Evolutionary conservation across 192 early-diverging fungal species (phyloP), one percentile per base, ranked within the genome.

Genomic region (Linnemannia exigua): DNA sequence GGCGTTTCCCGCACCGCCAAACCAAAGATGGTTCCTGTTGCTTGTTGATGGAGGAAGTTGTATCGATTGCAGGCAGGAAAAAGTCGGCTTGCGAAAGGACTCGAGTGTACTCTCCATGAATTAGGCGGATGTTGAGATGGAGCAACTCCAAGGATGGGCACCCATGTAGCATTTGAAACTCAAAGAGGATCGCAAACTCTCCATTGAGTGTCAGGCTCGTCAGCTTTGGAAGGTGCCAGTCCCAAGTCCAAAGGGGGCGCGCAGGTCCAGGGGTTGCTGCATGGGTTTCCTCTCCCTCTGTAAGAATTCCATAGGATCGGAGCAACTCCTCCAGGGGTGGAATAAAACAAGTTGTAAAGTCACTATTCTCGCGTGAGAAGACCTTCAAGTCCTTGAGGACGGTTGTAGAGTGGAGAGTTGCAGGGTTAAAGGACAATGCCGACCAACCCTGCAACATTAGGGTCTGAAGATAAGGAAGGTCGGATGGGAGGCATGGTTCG

Each of bases 131-230:
- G 51, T 52, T 22, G 20, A 52, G 51, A 20, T 2, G 0, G 19
- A 52, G 5, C 20, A 2, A 3, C 0, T 52, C 1, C 6, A 67
- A 31, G 25, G 66, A 33, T 6, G 66, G 66, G 35, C 66, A 67
- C 12, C 5, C 12, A 12, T 6, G 14, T 12, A 67, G 66, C 66
- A 67, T 67, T 3, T 31, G 31, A 28, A 67, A 67, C 66, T 67
- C 25, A n/a, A 67, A 67, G 15, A 67, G n/a, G 25, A 67, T 33
- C 31, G 66, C 66, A 67, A 67, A 67, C 35, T 67, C 66, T 28
- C 31, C 28, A 19, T 19, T 35, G 31, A 67, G 35, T 2, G 4
- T 1, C 66, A 67, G n/a, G 66, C 11, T 11, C 5, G 5, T 9
- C 31, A 67, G 31, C 33, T 3, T 5, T 36, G 66, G 66, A 0